These are phyloP conservation scores for Taphrina sp. DNA, from an alignment of 1,139 yeast species.

Conservation along the genomic window DNA sequence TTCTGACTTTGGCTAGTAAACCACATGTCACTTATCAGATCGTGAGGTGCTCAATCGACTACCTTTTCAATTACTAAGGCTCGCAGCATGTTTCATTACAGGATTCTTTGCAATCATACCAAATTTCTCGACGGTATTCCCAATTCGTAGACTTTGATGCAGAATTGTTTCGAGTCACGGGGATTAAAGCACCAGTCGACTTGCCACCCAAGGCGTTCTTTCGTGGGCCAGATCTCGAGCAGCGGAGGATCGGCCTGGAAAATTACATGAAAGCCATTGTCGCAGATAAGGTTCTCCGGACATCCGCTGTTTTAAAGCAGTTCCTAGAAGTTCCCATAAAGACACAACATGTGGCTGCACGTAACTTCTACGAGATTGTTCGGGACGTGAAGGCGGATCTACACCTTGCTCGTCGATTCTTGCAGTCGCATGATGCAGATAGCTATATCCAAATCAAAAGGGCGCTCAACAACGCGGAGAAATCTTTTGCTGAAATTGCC, in stretches of 20 bases:
- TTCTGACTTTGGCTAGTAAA: constrained; percentile 4
- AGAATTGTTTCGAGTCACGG: constrained; percentile 46
- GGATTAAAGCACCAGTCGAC: constrained; percentile 47
- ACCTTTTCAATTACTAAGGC: background rate
- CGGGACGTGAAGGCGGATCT: constrained; percentile 12
- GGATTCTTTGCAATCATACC: constrained; percentile 39
- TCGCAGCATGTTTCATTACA: constrained; percentile 37
- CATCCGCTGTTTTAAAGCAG: constrained; percentile 15
- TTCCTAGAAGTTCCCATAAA: constrained; percentile 20
- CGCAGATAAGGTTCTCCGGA: constrained; percentile 35
- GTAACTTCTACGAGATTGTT: constrained; percentile 24
- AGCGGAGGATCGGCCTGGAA: constrained; percentile 53
- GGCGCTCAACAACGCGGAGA: constrained; percentile 14
- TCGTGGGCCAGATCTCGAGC: constrained; percentile 43
- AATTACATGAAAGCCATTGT: constrained; percentile 53
- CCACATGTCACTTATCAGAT: constrained; percentile 27
- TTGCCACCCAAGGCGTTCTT: constrained; percentile 46
- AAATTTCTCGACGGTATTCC: constrained; percentile 48
- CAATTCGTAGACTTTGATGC: constrained; percentile 50
- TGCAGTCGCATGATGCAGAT: constrained; percentile 15
- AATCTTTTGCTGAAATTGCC: constrained; percentile 8
- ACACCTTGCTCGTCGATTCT: constrained; percentile 13
- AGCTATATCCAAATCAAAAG: constrained; percentile 18
- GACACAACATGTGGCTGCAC: constrained; percentile 1
- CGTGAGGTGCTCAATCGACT: constrained; percentile 3